These are phyloP conservation scores for Ormosia semicastrata DNA, from an alignment of 306 rosid species.

Conservation along the genomic window DNA sequence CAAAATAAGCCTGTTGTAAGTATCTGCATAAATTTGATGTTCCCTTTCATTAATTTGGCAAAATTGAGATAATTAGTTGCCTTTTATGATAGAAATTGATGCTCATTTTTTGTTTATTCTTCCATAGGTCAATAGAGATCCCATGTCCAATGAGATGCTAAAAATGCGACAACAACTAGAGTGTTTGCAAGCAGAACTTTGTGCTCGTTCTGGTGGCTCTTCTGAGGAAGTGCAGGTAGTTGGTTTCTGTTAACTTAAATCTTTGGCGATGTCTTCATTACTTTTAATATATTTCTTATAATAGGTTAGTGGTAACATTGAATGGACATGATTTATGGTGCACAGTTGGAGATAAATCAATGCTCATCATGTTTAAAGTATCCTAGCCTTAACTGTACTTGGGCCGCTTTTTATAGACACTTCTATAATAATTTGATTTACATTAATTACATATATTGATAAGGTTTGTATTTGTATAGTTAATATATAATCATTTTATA, in stretches of 20 bases:
- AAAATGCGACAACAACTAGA: slow-evolving; percentile 97
- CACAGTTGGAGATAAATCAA: slow-evolving; percentile 10
- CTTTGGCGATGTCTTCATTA: slow-evolving; percentile 11
- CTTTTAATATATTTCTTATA: slow-evolving; percentile 4
- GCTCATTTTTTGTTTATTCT: slow-evolving; percentile 27
- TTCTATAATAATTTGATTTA: background rate
- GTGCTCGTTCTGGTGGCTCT: slow-evolving; percentile 87
- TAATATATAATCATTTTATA: slow-evolving; percentile 22
- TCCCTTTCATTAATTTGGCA: slow-evolving; percentile 2
- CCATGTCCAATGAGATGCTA: slow-evolving; percentile 88
- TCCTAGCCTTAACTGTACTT: background rate
- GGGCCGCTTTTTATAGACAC: background rate
- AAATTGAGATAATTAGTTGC: slow-evolving; percentile 18
- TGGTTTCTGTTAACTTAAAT: background rate
- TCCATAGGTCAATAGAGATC: slow-evolving; percentile 88
- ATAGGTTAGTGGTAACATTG: background rate
- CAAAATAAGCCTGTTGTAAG: slow-evolving; percentile 93
- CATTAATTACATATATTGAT: background rate
- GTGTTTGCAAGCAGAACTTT: slow-evolving; percentile 91
- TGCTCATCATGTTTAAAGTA: background rate
- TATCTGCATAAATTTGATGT: slow-evolving; percentile 22
- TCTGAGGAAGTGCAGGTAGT: slow-evolving; percentile 86
- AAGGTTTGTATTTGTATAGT: background rate
- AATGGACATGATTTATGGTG: slow-evolving; percentile 12
- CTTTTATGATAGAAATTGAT: slow-evolving; percentile 12